Percentiles rank a stretch among this genome's conserved stretches.
These are phyloP conservation scores for Arthrobotrys entomopaga DNA, from an alignment of 2,329 filamentous ascomycete genomes.

Conservation along the genomic window DNA sequence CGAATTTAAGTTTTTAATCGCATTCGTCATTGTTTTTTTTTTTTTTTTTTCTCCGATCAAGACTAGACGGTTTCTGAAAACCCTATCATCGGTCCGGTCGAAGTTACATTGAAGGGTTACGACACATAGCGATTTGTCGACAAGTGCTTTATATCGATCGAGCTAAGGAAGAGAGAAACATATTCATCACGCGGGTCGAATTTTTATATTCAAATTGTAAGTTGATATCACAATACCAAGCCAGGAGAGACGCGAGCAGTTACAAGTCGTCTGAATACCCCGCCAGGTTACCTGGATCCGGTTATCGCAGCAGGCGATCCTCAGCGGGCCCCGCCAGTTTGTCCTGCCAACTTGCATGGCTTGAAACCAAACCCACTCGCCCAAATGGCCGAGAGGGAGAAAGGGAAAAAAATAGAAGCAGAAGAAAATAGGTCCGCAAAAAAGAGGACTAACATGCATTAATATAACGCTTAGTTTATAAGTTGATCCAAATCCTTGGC, in stretches of 20 bases:
- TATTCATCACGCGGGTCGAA: too few relatives aligned
- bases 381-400: not conserved
- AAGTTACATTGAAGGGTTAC: not conserved
- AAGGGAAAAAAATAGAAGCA: not conserved
- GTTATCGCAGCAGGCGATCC: slow-evolving; percentile 46
- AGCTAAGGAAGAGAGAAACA: too few relatives aligned
- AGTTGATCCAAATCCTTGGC: slow-evolving; percentile 45
- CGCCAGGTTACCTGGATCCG: slow-evolving; percentile 36
- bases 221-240: too few relatives aligned
- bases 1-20: not conserved
- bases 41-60: not conserved
- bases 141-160: too few relatives aligned
- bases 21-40: not conserved
- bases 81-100: too few relatives aligned
- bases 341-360: slow-evolving; percentile 31
- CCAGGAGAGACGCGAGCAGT: not conserved
- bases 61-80: not conserved
- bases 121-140: not conserved
- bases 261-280: slow-evolving; percentile 25
- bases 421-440: not conserved
- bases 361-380: slow-evolving; percentile 25
- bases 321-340: slow-evolving; percentile 18
- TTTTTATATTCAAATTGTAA: too few relatives aligned
- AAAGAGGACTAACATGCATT: slow-evolving; percentile 46
- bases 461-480: slow-evolving; percentile 23